phyloP scores from a whole-genome alignment of 2,329 filamentous ascomycete genomes.

The Penicillium capsulatum region DNA sequence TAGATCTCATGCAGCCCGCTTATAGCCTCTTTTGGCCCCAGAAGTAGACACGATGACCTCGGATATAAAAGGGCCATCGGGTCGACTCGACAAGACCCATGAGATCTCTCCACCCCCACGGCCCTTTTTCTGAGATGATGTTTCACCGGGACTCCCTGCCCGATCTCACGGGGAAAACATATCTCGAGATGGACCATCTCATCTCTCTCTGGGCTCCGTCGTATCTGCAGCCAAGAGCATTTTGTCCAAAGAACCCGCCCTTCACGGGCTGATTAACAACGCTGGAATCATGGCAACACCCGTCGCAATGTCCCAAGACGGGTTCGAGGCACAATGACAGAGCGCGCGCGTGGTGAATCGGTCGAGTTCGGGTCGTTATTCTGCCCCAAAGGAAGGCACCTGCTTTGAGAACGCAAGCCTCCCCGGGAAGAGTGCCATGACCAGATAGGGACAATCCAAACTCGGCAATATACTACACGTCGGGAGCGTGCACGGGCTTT shows the following conservation, averaged over 20 bases:
- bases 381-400: slow-evolving; percentile 13
- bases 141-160: slow-evolving; percentile 45
- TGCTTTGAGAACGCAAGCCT: slow-evolving; percentile 15
- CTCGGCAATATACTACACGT: slow-evolving; percentile 46
- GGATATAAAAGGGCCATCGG: too few species aligned
- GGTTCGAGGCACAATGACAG: slow-evolving; percentile 41
- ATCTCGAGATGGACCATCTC: slow-evolving; percentile 30
- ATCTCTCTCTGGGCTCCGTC: slow-evolving; percentile 16
- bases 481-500: slow-evolving; percentile 33
- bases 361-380: slow-evolving; percentile 12
- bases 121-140: slow-evolving; percentile 24
- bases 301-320: slow-evolving; percentile 34
- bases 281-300: slow-evolving; percentile 25
- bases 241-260: slow-evolving; percentile 23
- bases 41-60: too few species aligned
- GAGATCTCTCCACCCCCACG: background rate
- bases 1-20: too few species aligned
- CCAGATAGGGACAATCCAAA: slow-evolving; percentile 47
- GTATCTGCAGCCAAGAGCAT: slow-evolving; percentile 34
- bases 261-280: slow-evolving; percentile 31
- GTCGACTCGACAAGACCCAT: background rate
- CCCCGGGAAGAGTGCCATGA: slow-evolving; percentile 30
- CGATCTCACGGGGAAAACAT: slow-evolving; percentile 43
- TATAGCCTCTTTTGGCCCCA: too few species aligned
- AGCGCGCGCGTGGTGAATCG: slow-evolving; percentile 25